A percentile compares a stretch with the other conserved stretches of the same genome.
These are phyloP conservation scores for Haberlea rhodopensis DNA, from an alignment of 257 asterid genomes.

Conservation along the genomic window DNA sequence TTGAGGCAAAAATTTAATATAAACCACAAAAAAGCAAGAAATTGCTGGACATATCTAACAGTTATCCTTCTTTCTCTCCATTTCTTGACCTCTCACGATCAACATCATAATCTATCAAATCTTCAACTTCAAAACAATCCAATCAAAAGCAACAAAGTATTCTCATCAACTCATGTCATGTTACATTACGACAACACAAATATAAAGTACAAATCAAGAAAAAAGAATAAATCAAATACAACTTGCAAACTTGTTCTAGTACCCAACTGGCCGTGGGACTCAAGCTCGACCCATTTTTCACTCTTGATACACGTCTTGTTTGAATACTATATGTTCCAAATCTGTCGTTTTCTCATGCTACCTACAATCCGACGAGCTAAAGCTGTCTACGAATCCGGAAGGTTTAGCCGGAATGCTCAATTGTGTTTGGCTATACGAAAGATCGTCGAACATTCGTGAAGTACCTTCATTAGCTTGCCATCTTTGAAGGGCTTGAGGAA, in stretches of 20 bases:
- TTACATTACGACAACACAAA: not conserved
- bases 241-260: constrained; percentile 17
- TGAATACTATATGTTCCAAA: not conserved
- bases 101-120: not conserved
- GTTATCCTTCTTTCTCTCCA: no score
- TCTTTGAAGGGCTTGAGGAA: constrained; percentile 85
- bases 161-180: constrained; percentile 20
- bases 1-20: no score
- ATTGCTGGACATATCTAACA: no score
- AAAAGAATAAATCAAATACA: constrained; percentile 48
- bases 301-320: no score
- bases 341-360: constrained; percentile 25
- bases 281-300: constrained; percentile 24
- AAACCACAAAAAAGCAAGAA: not conserved
- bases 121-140: constrained; percentile 11
- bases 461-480: constrained; percentile 95
- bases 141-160: constrained; percentile 26
- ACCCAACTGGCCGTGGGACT: not conserved
- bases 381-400: constrained; percentile 63
- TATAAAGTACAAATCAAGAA: not conserved
- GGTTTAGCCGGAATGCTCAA: constrained; percentile 83
- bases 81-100: not conserved
- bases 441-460: constrained; percentile 81
- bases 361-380: constrained; percentile 71
- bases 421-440: constrained; percentile 54